Evolutionary conservation across 2,329 filamentous ascomycete species (phyloP).

Genomic region (Xylariaceae sp.): DNA sequence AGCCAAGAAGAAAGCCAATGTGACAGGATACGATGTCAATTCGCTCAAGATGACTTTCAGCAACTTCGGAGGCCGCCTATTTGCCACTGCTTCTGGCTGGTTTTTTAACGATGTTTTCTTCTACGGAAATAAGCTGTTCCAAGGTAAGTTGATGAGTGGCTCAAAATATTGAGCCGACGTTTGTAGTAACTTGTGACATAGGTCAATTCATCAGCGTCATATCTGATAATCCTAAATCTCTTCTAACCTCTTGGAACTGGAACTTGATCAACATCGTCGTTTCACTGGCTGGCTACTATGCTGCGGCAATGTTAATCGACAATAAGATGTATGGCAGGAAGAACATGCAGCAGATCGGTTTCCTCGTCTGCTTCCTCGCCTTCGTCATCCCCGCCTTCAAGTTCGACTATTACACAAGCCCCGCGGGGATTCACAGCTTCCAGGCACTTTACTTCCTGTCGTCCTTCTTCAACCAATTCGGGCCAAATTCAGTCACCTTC

Average conservation of each 20-base stretch:
- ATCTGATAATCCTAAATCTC: constrained; percentile 69
- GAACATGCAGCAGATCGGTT: constrained; percentile 94
- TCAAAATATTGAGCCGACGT: neutral
- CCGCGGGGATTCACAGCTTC: constrained; percentile 80
- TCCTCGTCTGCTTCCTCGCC: constrained; percentile 90
- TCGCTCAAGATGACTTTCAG: constrained; percentile 79
- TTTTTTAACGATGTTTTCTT: constrained; percentile 99
- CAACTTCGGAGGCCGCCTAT: constrained; percentile 84
- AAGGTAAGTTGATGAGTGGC: constrained; percentile 51
- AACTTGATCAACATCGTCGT: constrained; percentile 91
- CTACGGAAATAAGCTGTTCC: constrained; percentile 99
- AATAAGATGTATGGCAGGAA: constrained; percentile 97
- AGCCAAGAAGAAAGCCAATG: constrained; percentile 84
- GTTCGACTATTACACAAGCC: constrained; percentile 80
- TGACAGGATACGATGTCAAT: constrained; percentile 91
- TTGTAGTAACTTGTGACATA: constrained; percentile 18
- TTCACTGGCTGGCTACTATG: constrained; percentile 86
- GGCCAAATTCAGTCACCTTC: constrained; percentile 96
- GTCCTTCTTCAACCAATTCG: constrained; percentile 99
- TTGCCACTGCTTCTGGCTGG: constrained; percentile 89
- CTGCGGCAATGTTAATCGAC: constrained; percentile 87
- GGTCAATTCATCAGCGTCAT: constrained; percentile 85
- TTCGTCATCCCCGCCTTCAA: constrained; percentile 92
- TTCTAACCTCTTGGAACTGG: constrained; percentile 91
- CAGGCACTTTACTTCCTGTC: constrained; percentile 98